These are phyloP conservation scores for Monosporascus sp. DNA, from an alignment of 2,329 filamentous ascomycete genomes.

Conservation along the genomic window DNA sequence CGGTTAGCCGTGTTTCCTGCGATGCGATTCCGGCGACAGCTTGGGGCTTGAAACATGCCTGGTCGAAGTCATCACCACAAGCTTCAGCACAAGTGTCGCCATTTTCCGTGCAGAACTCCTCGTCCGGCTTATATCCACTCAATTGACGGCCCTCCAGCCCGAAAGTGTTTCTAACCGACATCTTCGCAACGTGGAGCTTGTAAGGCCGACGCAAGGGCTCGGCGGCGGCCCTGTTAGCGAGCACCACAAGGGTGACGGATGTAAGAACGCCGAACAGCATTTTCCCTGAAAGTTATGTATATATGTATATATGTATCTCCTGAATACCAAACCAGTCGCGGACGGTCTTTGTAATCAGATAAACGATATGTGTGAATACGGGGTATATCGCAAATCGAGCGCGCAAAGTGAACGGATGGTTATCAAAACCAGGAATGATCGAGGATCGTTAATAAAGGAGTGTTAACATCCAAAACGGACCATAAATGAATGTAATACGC, in stretches of 20 bases:
- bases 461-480: neutral
- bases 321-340: neutral
- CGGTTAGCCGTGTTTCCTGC: neutral
- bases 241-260: slow-evolving; percentile 15
- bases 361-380: neutral
- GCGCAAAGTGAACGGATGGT: neutral
- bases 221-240: slow-evolving; percentile 18
- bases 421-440: neutral
- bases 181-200: slow-evolving; percentile 19
- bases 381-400: neutral
- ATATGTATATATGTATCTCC: neutral
- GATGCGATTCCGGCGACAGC: neutral
- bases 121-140: slow-evolving; percentile 22
- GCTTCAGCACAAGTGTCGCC: slow-evolving; percentile 28
- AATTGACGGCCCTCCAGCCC: slow-evolving; percentile 18
- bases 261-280: slow-evolving; percentile 20
- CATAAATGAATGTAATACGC: neutral
- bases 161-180: slow-evolving; percentile 22
- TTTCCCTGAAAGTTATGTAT: neutral
- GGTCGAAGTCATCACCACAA: slow-evolving; percentile 27
- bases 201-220: slow-evolving; percentile 21
- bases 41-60: slow-evolving; percentile 2
- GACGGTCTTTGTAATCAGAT: too few relatives aligned
- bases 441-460: neutral
- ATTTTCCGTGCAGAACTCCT: slow-evolving; percentile 20